A percentile compares a stretch with the other conserved stretches of the same genome.
These are phyloP conservation scores for Nasturtium officinale DNA, from an alignment of 345 rosid species.

Conservation along the genomic window DNA sequence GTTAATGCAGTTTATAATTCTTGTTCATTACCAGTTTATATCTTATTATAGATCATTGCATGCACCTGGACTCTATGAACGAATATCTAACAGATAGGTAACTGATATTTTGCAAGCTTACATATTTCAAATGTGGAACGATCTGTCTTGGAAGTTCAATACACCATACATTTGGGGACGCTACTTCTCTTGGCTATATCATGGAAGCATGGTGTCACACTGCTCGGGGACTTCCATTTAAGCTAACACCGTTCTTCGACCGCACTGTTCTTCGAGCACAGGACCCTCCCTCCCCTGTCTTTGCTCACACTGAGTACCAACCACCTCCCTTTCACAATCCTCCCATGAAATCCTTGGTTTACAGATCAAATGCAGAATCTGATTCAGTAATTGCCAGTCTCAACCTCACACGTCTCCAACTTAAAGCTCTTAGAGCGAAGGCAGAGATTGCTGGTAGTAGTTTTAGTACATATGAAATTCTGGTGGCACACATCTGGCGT, in stretches of 20 bases:
- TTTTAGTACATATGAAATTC: conserved; percentile 39
- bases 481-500: conserved; percentile 49
- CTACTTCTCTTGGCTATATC: conserved; percentile 21
- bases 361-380: conserved; percentile 33
- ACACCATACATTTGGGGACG: conserved; percentile 43
- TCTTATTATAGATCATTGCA: neutral
- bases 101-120: conserved; percentile 38
- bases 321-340: conserved; percentile 43
- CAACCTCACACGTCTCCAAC: conserved; percentile 43
- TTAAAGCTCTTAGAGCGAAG: conserved; percentile 40
- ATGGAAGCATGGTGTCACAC: conserved; percentile 40
- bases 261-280: conserved; percentile 41
- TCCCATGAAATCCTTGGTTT: conserved; percentile 4
- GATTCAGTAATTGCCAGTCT: conserved; percentile 32
- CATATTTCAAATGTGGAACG: conserved; percentile 45
- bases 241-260: conserved; percentile 40
- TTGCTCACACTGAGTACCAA: conserved; percentile 47
- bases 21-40: neutral
- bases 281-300: conserved; percentile 44
- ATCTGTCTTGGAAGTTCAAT: conserved; percentile 39
- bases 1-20: neutral
- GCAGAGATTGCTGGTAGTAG: conserved; percentile 23
- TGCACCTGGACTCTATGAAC: conserved; percentile 2
- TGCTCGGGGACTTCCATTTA: conserved; percentile 29
- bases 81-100: conserved; percentile 4